Evolutionary conservation across 192 early-diverging fungal genomes (phyloP), one percentile per base, ranked within the genome.

Genomic region (Coemansia sp.): DNA sequence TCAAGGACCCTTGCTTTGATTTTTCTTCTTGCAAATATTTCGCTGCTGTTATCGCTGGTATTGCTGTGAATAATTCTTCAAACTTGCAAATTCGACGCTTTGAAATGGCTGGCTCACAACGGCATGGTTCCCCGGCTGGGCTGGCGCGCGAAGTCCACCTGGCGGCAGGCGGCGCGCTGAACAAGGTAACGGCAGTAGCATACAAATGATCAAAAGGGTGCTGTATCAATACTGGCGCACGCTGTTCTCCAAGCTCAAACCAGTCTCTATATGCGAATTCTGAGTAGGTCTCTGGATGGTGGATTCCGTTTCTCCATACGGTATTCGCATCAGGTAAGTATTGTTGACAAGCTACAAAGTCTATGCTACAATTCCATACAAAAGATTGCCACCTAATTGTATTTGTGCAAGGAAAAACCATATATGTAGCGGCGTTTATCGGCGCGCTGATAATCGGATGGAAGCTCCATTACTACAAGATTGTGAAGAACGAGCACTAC

Each of bases 401-500:
- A n/a, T n/a, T n/a, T n/a, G n/a, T n/a, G n/a, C n/a, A n/a, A n/a
- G n/a, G n/a, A n/a, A n/a, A n/a, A n/a, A 19, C 40, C 4, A 19
- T 9, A 67, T 64, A n/a, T n/a, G n/a, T n/a, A n/a, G 85, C 80
- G 45, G 88, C 90, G 31, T 90, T 92, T 65, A 62, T 86, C 28
- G 63, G 84, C 12, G 87, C 90, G 21, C 70, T 92, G 35, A 61
- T 80, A 10, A 69, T 87, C 47, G 87, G 82, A 16, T 90, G 88
- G 67, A 85, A 86, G 52, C 87, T 83, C 6, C 87, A 92, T 62
- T 92, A 92, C 67, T 72, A 85, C 69, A 89, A 90, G 73, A 91
- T 92, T 58, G 91, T 92, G 53, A 79, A 84, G 60, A 92, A 91
- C 53, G 84, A 87, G 64, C 72, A 86, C 71, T 88, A 79, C 49